A percentile compares a stretch with the other conserved stretches of the same genome.
phyloP scores from a whole-genome alignment of 108 stramenopile species.

The Bacterosira constricta region DNA sequence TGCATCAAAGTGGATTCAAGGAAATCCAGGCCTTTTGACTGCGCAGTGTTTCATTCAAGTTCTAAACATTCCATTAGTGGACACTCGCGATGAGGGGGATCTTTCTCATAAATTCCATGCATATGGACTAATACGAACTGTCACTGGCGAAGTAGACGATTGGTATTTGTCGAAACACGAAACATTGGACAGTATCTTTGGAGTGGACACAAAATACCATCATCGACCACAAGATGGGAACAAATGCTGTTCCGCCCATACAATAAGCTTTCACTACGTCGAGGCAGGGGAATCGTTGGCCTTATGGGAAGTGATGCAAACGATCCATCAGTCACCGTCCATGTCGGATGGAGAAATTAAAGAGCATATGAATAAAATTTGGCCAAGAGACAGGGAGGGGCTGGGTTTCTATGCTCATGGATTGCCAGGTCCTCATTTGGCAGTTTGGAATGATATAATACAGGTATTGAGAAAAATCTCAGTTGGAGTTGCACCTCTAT shows the following conservation, averaged over 20 bases:
- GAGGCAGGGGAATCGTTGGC: constrained; percentile 74
- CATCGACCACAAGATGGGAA: constrained; percentile 50
- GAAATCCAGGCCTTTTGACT: constrained; percentile 79
- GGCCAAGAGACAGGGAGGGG: constrained; percentile 66
- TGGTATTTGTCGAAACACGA: constrained; percentile 86
- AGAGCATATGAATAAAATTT: constrained; percentile 56
- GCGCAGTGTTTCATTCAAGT: constrained; percentile 70
- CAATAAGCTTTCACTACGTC: constrained; percentile 91
- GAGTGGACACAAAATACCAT: constrained; percentile 52
- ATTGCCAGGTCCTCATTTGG: constrained; percentile 43
- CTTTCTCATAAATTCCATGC: constrained; percentile 72
- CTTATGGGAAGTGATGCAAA: constrained; percentile 68
- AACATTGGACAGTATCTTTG: constrained; percentile 53
- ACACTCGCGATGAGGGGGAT: constrained; percentile 65
- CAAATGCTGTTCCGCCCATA: constrained; percentile 71
- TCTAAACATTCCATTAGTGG: constrained; percentile 54
- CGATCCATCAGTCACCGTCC: constrained; percentile 54
- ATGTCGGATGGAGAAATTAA: constrained; percentile 72
- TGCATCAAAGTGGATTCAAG: constrained; percentile 72
- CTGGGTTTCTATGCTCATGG: constrained; percentile 70
- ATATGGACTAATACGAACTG: constrained; percentile 71
- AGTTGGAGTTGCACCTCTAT: background rate
- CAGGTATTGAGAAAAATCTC: constrained; percentile 40
- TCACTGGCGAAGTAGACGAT: constrained; percentile 76
- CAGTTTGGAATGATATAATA: constrained; percentile 37